Conservation (phyloP, 2,329 filamentous ascomycete species). For the Trichoderma lentiforme region DNA sequence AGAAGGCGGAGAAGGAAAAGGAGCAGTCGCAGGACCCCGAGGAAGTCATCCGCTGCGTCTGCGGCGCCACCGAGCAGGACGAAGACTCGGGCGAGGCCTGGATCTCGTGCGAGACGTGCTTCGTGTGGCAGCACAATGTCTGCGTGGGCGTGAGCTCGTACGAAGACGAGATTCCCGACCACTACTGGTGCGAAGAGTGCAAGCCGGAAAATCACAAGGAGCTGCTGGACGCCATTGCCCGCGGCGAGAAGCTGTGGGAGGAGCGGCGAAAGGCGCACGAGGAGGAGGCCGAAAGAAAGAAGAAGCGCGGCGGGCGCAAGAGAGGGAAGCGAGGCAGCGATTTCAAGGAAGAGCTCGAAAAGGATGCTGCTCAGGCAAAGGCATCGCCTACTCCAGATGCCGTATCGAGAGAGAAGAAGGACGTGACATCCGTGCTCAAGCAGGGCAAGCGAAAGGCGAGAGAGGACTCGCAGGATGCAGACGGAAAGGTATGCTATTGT, state of each 20-base stretch:
- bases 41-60: conserved; percentile 88
- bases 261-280: conserved; percentile 61
- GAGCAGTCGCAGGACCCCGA: conserved; percentile 52
- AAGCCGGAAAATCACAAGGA: conserved; percentile 78
- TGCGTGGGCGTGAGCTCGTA: conserved; percentile 84
- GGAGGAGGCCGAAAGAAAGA: conserved; percentile 57
- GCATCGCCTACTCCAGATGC: conserved; percentile 41
- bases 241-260: conserved; percentile 86
- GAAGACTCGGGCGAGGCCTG: conserved; percentile 85
- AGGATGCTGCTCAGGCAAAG: conserved; percentile 36
- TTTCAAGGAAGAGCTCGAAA: conserved; percentile 56
- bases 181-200: conserved; percentile 93
- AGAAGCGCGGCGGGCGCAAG: conserved; percentile 59
- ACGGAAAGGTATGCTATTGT: conserved; percentile 42
- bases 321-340: conserved; percentile 67
- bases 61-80: conserved; percentile 80
- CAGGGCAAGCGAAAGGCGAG: conserved; percentile 55
- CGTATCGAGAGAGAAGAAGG: conserved; percentile 48
- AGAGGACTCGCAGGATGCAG: conserved; percentile 54
- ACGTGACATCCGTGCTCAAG: conserved; percentile 43
- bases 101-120: conserved; percentile 93
- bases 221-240: conserved; percentile 71
- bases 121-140: conserved; percentile 95
- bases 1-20: conserved; percentile 62
- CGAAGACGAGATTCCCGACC: conserved; percentile 71